Percentiles rank a stretch among this genome's conserved stretches.
phyloP scores from a whole-genome alignment of 2,329 filamentous ascomycete species.

The Paracamarosporium sp. region DNA sequence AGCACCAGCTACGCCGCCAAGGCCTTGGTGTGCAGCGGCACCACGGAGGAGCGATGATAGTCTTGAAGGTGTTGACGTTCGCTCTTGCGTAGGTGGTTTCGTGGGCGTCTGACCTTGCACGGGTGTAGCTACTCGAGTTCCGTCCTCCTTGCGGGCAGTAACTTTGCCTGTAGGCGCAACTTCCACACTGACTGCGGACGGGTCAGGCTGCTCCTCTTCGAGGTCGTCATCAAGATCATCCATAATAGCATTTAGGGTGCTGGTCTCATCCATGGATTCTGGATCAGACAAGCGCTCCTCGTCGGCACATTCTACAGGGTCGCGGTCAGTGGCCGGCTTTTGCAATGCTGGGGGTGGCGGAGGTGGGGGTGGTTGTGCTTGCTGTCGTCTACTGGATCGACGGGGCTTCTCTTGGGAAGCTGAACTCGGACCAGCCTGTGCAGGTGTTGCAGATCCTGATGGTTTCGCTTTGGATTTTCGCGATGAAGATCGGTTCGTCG shows the following conservation, averaged over 20 bases:
- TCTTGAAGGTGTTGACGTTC: slow-evolving; percentile 35
- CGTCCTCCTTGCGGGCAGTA: slow-evolving; percentile 90
- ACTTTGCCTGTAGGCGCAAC: slow-evolving; percentile 86
- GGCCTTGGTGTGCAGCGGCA: slow-evolving; percentile 39
- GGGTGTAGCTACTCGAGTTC: slow-evolving; percentile 83
- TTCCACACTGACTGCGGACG: slow-evolving; percentile 90
- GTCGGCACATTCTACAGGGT: slow-evolving; percentile 88
- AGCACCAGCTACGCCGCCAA: slow-evolving; percentile 55
- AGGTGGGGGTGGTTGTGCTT: slow-evolving; percentile 58
- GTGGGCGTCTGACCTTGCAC: slow-evolving; percentile 60
- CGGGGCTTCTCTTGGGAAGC: slow-evolving; percentile 68
- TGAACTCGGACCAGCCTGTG: slow-evolving; percentile 52
- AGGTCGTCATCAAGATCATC: slow-evolving; percentile 86
- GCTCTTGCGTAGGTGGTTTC: slow-evolving; percentile 38
- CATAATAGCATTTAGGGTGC: slow-evolving; percentile 82
- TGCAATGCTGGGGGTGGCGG: slow-evolving; percentile 57
- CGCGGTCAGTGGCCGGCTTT: slow-evolving; percentile 42
- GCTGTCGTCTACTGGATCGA: slow-evolving; percentile 67
- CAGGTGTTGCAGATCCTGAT: slow-evolving; percentile 46
- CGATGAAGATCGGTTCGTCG: slow-evolving; percentile 33
- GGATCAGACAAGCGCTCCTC: slow-evolving; percentile 83
- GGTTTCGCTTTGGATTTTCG: slow-evolving; percentile 43
- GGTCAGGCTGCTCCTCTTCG: slow-evolving; percentile 76
- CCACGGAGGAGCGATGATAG: slow-evolving; percentile 39
- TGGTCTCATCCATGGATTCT: slow-evolving; percentile 70